phyloP scores from a whole-genome alignment of 129 eudicot species.

The Scalesia atractyloides region DNA sequence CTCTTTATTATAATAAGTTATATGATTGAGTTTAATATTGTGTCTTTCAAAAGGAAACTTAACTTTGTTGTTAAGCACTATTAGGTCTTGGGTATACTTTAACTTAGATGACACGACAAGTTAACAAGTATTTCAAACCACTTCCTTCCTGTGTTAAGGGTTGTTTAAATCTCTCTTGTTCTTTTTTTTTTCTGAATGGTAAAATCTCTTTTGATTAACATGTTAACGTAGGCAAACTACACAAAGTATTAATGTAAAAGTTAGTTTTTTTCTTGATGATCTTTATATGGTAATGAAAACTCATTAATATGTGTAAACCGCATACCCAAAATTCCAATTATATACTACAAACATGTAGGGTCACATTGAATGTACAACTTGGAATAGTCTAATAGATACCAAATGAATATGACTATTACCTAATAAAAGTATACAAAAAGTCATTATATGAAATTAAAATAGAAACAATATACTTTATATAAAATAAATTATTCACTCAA shows the following conservation, averaged over 20 bases:
- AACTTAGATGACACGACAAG: too few species aligned
- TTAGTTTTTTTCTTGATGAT: neutral
- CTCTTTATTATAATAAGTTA: neutral
- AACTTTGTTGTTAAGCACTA: too few species aligned
- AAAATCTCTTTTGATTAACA: too few species aligned
- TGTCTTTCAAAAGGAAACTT: neutral
- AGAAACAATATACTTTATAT: neutral
- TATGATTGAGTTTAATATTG: neutral
- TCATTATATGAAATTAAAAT: neutral
- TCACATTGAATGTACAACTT: neutral
- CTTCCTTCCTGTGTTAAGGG: too few species aligned
- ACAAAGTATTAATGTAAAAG: neutral
- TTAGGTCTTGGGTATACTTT: too few species aligned
- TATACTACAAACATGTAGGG: conserved; percentile 2
- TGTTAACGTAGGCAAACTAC: neutral
- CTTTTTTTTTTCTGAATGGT: too few species aligned
- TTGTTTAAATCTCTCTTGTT: too few species aligned
- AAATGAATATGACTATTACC: conserved; percentile 3
- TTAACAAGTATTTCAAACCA: too few species aligned
- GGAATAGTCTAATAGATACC: neutral
- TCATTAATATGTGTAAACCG: neutral
- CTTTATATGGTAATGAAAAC: neutral
- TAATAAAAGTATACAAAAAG: neutral
- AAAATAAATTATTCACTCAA: too few species aligned
- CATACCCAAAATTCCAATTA: neutral